Percentiles rank a stretch among this genome's conserved stretches.
Evolutionary conservation across 208 protist genomes (phyloP).

Genomic region (Strigomonas culicis): DNA sequence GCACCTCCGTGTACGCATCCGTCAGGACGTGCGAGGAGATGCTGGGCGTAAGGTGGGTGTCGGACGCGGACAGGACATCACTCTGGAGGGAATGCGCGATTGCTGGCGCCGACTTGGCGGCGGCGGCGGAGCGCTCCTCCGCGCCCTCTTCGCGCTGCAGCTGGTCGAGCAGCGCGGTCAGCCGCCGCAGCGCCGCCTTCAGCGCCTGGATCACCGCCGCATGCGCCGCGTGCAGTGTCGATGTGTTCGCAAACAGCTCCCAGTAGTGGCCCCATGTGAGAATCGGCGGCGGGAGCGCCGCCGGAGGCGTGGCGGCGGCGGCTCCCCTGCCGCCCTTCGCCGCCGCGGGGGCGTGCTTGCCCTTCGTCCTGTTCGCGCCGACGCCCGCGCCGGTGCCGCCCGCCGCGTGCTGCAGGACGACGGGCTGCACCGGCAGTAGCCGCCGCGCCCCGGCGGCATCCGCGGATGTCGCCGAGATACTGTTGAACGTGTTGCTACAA

Average conservation of each 20-base stretch:
- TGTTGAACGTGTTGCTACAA: too few relatives aligned
- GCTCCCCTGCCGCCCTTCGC: background rate
- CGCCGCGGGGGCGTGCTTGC: background rate
- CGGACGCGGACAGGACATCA: too few relatives aligned
- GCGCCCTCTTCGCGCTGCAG: slow-evolving; percentile 20
- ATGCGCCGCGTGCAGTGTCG: slow-evolving; percentile 48
- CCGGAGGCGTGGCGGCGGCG: background rate
- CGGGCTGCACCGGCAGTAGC: too few relatives aligned
- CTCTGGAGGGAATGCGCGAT: too few relatives aligned
- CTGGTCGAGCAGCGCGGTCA: slow-evolving; percentile 30
- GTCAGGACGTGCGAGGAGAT: slow-evolving; percentile 5
- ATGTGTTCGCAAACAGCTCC: slow-evolving; percentile 72
- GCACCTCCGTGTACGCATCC: slow-evolving; percentile 27
- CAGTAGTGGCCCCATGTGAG: slow-evolving; percentile 52
- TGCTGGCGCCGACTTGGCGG: too few relatives aligned
- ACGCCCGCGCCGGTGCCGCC: background rate
- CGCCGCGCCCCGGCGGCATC: too few relatives aligned
- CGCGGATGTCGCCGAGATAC: too few relatives aligned
- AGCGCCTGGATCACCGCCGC: slow-evolving; percentile 40
- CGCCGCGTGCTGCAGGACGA: too few relatives aligned
- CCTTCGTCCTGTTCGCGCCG: background rate
- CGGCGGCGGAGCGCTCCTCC: background rate
- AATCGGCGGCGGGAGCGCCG: slow-evolving; percentile 1
- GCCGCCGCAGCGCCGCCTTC: slow-evolving; percentile 23
- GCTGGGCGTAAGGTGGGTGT: background rate